Evolutionary conservation across 2,329 filamentous ascomycete genomes (phyloP).

Genomic region (Macrophomina phaseolina): DNA sequence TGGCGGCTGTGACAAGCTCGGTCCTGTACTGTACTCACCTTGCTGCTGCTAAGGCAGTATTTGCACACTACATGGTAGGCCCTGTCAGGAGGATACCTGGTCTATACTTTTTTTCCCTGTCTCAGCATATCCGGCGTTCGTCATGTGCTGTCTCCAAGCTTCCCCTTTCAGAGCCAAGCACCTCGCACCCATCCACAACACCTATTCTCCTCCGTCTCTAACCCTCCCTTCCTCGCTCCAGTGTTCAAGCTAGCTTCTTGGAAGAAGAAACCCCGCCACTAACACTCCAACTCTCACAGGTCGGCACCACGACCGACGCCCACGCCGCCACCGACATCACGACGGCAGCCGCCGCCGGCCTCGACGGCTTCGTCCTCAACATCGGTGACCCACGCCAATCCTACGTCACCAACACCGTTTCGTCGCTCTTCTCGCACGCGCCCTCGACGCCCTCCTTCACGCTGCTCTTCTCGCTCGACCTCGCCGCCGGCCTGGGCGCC

Average conservation of each 20-base stretch:
- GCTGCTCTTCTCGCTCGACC: slow-evolving; percentile 20
- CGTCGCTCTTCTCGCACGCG: background rate
- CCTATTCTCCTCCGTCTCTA: background rate
- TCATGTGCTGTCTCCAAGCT: background rate
- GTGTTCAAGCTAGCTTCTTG: too few relatives aligned
- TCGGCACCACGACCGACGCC: background rate
- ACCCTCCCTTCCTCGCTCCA: too few relatives aligned
- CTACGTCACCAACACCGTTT: slow-evolving; percentile 6
- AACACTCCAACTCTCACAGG: background rate
- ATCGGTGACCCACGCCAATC: slow-evolving; percentile 12
- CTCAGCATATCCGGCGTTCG: background rate
- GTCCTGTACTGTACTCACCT: slow-evolving; percentile 2
- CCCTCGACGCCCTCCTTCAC: background rate
- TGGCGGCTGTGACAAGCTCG: background rate
- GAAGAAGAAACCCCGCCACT: too few relatives aligned
- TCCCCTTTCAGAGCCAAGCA: background rate
- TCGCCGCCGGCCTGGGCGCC: slow-evolving; percentile 3
- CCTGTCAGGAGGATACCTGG: background rate
- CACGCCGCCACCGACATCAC: slow-evolving; percentile 22
- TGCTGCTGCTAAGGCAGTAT: slow-evolving; percentile 4
- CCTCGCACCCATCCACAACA: background rate
- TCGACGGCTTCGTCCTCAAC: slow-evolving; percentile 19
- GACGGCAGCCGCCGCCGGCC: background rate
- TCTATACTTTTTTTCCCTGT: background rate
- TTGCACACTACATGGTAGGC: slow-evolving; percentile 17